Base-by-base conservation (phyloP, 805 yeast species). In the Candida odintsovae region DNA sequence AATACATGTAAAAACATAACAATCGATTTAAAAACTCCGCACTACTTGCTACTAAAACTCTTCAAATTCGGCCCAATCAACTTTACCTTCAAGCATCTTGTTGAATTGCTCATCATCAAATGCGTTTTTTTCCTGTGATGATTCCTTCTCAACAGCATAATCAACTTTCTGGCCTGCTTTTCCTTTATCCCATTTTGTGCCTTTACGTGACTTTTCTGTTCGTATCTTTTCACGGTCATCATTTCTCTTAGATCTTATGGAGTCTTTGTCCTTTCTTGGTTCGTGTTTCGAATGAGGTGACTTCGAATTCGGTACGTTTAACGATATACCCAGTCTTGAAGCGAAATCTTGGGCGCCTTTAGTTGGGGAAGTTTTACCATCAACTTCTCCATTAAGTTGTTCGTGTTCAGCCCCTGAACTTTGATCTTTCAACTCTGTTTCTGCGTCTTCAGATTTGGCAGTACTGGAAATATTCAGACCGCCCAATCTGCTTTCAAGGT, bases 31-130 rank as follows among this genome's bases (percentile, higher is more conserved):
- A 23, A 31, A 16, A 26, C 19, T 31, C 33, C 8, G 8, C 19
- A 11, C 21, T 28, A 3, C n/a, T 28, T 8, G 11, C 9, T 26
- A 12, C 8, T 35, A 47, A 38, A 44, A 48, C 15, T 45, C 50
- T 38, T 51, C 58, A 28, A 53, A 42, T 29, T 50, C 56, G 6
- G 59, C 56, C 62, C 62, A 57, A 22, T 55, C 50, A 5, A 56
- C 44, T 20, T 48, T 41, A 11, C 31, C 46, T 21, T 58, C 61
- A 13, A 33, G 36, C 36, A 33, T 33, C 12, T 33, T 18, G 15
- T 33, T 33, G 20, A 33, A 33, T 20, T 47, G 23, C 29, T 26
- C 45, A n/a, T 28, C 38, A 9, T 19, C 11, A 11, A 18, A 18
- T n/a, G n/a, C 16, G n/a, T 40, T 18, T 11, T 37, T 29, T 7